These are phyloP conservation scores for Arctostaphylos glauca DNA, from an alignment of 148 eudicot genomes.

Conservation along the genomic window DNA sequence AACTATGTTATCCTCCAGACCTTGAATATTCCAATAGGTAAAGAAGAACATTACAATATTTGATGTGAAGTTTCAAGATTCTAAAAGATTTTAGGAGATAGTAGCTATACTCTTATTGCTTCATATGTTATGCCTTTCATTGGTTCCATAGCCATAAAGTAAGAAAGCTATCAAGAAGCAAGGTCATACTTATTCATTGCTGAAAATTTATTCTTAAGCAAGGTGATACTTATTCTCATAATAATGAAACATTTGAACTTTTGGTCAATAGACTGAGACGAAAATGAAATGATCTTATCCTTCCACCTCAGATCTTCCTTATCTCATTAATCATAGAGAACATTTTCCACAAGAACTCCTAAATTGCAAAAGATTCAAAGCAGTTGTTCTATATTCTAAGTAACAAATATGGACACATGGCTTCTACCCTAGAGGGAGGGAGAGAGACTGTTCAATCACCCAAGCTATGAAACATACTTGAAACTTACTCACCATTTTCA, in stretches of 20 bases:
- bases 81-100: neutral
- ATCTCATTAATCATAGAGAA: no score
- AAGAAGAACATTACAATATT: neutral
- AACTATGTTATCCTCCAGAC: neutral
- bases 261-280: no score
- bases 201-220: no score
- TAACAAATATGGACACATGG: no score
- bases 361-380: no score
- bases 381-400: no score
- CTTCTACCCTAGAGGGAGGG: neutral
- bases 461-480: neutral
- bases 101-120: neutral
- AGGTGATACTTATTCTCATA: no score
- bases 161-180: neutral
- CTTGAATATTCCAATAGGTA: neutral
- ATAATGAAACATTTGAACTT: no score
- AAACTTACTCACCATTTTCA: neutral
- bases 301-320: no score
- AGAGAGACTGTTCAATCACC: neutral
- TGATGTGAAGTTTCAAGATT: neutral
- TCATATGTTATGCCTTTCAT: neutral
- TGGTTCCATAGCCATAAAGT: neutral
- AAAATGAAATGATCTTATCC: no score
- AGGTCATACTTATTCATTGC: neutral
- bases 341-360: no score